These are phyloP conservation scores for Coleophoma cylindrospora DNA, from an alignment of 2,329 filamentous ascomycete species.

Conservation along the genomic window DNA sequence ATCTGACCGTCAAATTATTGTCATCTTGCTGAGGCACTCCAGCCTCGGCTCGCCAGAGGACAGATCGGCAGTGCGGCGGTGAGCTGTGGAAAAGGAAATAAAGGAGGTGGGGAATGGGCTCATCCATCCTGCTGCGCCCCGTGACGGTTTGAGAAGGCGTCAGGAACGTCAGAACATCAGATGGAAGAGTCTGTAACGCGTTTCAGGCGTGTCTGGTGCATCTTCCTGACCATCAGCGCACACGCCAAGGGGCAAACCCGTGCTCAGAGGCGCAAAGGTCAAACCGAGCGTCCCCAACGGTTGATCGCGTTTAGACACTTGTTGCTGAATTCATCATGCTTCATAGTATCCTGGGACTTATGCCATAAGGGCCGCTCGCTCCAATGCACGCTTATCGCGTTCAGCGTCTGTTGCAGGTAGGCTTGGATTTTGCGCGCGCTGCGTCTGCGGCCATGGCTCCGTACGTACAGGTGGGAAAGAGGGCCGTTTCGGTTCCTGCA, in stretches of 20 bases:
- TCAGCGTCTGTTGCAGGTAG: too few relatives aligned
- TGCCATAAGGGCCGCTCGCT: too few relatives aligned
- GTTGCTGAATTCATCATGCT: too few relatives aligned
- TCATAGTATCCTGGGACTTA: too few relatives aligned
- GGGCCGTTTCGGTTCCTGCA: too few relatives aligned
- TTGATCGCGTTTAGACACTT: too few relatives aligned
- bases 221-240: background rate
- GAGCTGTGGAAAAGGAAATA: background rate
- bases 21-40: too few relatives aligned
- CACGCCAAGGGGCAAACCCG: background rate
- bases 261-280: background rate
- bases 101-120: background rate
- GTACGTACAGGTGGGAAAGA: too few relatives aligned
- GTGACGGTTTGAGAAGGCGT: background rate
- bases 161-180: background rate
- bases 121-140: background rate
- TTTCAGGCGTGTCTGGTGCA: background rate
- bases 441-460: too few relatives aligned
- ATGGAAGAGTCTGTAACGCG: conserved; percentile 1
- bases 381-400: too few relatives aligned
- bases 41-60: background rate
- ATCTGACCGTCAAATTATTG: background rate
- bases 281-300: background rate
- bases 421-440: too few relatives aligned
- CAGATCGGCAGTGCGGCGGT: background rate